These are phyloP conservation scores for Backusella circina DNA, from an alignment of 192 early-diverging fungal species.

Conservation along the genomic window DNA sequence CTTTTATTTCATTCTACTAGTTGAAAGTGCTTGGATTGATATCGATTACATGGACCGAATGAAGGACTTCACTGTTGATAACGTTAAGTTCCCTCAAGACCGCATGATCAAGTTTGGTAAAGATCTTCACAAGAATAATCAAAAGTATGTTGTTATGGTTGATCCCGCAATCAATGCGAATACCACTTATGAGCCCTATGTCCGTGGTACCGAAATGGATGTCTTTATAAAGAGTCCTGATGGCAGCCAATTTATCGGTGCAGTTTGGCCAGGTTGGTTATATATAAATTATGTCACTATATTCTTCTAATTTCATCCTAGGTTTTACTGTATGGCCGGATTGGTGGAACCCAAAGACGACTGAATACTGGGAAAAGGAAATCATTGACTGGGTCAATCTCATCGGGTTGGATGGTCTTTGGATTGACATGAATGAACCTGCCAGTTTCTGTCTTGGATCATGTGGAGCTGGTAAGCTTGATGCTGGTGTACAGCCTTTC, in stretches of 20 bases:
- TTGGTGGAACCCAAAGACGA: conserved; percentile 51
- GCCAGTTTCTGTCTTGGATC: conserved; percentile 59
- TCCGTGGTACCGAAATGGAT: conserved; percentile 42
- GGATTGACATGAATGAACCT: conserved; percentile 75
- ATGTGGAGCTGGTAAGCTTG: conserved; percentile 37
- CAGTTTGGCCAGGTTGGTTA: conserved; percentile 29
- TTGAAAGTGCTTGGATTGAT: conserved; percentile 51
- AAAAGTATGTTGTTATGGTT: conserved; percentile 57
- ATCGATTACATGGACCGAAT: conserved; percentile 69
- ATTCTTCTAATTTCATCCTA: conserved; percentile 14
- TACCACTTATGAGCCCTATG: conserved; percentile 49
- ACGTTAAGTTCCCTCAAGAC: conserved; percentile 46
- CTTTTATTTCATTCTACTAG: not conserved
- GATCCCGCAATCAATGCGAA: conserved; percentile 59
- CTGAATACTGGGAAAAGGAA: conserved; percentile 46
- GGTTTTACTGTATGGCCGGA: conserved; percentile 64
- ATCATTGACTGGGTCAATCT: conserved; percentile 28
- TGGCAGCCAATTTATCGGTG: conserved; percentile 51
- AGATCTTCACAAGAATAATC: conserved; percentile 41
- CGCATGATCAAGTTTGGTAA: conserved; percentile 45
- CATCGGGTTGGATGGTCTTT: conserved; percentile 35
- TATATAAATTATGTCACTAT: not conserved
- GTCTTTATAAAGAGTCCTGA: conserved; percentile 57
- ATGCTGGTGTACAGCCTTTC: conserved; percentile 11
- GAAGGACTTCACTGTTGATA: conserved; percentile 60